phyloP scores from a whole-genome alignment of 108 stramenopile species.

The Pseudonitzschia multiseries region DNA sequence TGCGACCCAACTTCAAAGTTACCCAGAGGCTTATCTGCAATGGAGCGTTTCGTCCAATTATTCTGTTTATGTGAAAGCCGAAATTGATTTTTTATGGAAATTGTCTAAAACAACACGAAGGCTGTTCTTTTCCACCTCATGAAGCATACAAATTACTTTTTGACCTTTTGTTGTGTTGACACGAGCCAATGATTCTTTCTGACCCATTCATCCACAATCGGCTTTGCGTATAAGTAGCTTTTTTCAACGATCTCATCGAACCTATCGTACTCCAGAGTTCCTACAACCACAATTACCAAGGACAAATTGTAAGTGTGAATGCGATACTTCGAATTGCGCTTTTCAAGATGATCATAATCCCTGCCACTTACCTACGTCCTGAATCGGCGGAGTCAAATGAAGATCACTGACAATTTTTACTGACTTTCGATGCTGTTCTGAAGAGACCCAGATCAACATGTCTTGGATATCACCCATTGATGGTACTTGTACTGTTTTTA shows the following conservation, averaged over 20 bases:
- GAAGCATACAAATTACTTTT: neutral
- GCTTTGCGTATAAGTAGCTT: constrained; percentile 58
- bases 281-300: constrained; percentile 2
- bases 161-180: neutral
- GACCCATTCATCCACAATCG: constrained; percentile 45
- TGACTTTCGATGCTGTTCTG: constrained; percentile 36
- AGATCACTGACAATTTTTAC: constrained; percentile 38
- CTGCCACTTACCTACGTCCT: constrained; percentile 19
- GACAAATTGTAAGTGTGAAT: neutral
- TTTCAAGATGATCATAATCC: neutral
- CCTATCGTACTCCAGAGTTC: constrained; percentile 53
- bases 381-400: constrained; percentile 46
- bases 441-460: constrained; percentile 51
- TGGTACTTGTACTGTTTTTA: constrained; percentile 51
- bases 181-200: constrained; percentile 37
- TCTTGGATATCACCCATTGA: constrained; percentile 55
- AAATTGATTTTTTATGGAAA: neutral
- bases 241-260: constrained; percentile 53
- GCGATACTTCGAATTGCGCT: neutral
- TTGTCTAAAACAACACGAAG: neutral
- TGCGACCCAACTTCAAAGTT: too few relatives aligned
- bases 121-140: too few relatives aligned
- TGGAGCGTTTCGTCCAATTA: too few relatives aligned
- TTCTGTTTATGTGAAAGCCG: too few relatives aligned
- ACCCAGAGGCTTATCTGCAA: too few relatives aligned